Base-by-base conservation (phyloP, 306 rosid genomes). In the Nissolia schottii region DNA sequence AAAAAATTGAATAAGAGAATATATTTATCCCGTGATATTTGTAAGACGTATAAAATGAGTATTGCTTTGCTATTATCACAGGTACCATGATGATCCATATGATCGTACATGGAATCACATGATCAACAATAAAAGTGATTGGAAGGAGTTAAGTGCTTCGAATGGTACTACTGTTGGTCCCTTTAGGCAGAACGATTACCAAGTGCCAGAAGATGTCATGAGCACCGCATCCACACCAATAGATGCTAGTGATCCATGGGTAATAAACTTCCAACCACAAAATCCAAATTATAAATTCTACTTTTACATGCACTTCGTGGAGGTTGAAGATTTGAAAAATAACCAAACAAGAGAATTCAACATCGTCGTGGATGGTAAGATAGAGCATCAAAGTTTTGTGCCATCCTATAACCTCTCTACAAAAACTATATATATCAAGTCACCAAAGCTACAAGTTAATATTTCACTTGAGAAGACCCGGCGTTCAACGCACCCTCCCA, bases 281-380 rank as follows among this genome's bases (percentile, higher is more conserved):
- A 19, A 23, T 51, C 3, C 3, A 2, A 32, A 15, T 18, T 48
- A 55, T 0, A 48, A 50, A 51, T 78, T 11, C 37, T 67, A 75
- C 43, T 16, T 81, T 16, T 76, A 61, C 82, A 4, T 85, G 78
- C 64, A 81, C 64, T 81, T 85, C 48, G 23, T 59, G 4, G 88
- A 81, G 71, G 8, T 81, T 14, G 48, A 38, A 49, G 67, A 7
- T 13, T 70, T 78, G 7, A 15, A 23, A 6, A 1, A 22, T 6
- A 78, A 85, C 60, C 24, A 81, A 19, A 51, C 77, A 1, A 81
- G 88, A 57, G 67, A 64, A 49, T 78, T 85, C 72, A 71, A 7
- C 58, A 23, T 85, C 20, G 5, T 3, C 0, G 2, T 10, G 0
- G 79, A 85, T 11, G 88, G 60, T 0, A 0, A 14, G 1, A 11